Percentiles rank a stretch among this genome's conserved stretches.
phyloP scores from a whole-genome alignment of 139 green algal species.

The Closterium sp. region DNA sequence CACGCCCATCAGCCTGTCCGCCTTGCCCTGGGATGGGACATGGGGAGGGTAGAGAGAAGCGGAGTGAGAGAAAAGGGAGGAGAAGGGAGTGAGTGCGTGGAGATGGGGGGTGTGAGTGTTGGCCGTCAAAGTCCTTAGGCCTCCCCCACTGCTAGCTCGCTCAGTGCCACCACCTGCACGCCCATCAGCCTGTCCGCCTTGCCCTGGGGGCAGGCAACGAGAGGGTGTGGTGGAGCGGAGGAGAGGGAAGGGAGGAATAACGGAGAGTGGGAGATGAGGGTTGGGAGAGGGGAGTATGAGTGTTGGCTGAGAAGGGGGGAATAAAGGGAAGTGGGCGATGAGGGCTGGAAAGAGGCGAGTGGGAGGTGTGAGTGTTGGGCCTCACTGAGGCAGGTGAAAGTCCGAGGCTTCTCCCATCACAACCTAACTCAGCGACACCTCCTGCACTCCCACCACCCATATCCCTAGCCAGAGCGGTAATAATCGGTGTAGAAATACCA shows the following conservation, averaged over 20 bases:
- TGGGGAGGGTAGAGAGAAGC: too few species aligned
- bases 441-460: neutral
- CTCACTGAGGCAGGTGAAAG: neutral
- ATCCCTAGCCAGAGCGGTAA: too few species aligned
- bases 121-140: neutral
- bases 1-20: slow-evolving; percentile 24
- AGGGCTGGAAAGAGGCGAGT: neutral
- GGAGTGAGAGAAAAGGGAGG: neutral
- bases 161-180: neutral
- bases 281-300: too few species aligned
- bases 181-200: slow-evolving; percentile 15
- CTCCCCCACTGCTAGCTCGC: neutral
- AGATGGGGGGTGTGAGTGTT: neutral
- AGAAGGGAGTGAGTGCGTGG: neutral
- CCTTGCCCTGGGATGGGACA: neutral
- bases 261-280: too few species aligned
- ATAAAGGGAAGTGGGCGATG: neutral
- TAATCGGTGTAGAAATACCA: too few species aligned
- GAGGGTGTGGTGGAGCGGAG: too few species aligned
- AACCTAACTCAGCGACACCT: neutral
- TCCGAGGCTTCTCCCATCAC: neutral
- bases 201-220: neutral
- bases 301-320: too few species aligned
- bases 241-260: too few species aligned
- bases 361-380: neutral